Percentiles rank a stretch among this genome's conserved stretches.
Evolutionary conservation across 1,139 yeast species (phyloP).

Genomic region (Insectozyma bohioensis): DNA sequence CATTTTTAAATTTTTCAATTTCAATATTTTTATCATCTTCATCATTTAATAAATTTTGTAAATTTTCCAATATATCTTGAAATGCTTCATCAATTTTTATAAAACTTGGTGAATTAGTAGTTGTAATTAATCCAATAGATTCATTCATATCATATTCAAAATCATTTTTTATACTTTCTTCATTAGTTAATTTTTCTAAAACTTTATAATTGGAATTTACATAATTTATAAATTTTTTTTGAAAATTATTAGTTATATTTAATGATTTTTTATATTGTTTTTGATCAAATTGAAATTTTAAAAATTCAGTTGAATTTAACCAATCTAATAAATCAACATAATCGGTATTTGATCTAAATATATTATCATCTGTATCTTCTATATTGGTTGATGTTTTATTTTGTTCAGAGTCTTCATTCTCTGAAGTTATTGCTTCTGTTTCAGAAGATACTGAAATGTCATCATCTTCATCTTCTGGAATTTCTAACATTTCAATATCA

Average conservation of each 20-base stretch:
- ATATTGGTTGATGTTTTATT: conserved; percentile 4
- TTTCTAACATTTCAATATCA: conserved; percentile 49
- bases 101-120: conserved; percentile 13
- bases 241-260: conserved; percentile 17
- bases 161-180: conserved; percentile 18
- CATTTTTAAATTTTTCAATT: conserved; percentile 14
- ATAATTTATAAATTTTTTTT: conserved; percentile 25
- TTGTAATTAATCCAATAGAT: conserved; percentile 36
- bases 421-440: conserved; percentile 30
- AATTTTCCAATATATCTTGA: conserved; percentile 23
- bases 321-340: conserved; percentile 37
- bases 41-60: conserved; percentile 19
- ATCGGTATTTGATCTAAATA: conserved; percentile 11
- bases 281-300: conserved; percentile 33
- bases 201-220: conserved; percentile 34
- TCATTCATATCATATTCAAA: conserved; percentile 23
- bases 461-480: conserved; percentile 34
- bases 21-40: conserved; percentile 9
- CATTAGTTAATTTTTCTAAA: conserved; percentile 28
- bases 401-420: conserved; percentile 8
- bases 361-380: conserved; percentile 8
- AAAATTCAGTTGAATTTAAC: conserved; percentile 27
- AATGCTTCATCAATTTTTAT: conserved; percentile 29
- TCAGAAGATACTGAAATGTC: conserved; percentile 24
- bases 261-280: conserved; percentile 28